Evolutionary conservation across 2,329 filamentous ascomycete species (phyloP).

Genomic region (Biscogniauxia sp.): DNA sequence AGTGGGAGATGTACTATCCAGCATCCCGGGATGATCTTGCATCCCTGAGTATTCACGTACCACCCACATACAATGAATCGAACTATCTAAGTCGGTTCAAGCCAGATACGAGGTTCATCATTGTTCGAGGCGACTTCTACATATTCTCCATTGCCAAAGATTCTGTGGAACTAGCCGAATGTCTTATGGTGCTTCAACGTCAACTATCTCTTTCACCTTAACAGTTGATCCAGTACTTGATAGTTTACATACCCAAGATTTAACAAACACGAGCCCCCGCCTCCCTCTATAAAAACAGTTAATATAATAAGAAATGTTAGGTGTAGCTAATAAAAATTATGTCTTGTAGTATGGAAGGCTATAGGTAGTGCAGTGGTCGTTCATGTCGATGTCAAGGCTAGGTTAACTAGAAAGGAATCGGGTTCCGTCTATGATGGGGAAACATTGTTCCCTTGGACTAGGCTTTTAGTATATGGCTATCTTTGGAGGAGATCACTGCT

Average conservation of each 20-base stretch:
- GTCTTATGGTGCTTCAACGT: constrained; percentile 7
- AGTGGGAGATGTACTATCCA: constrained; percentile 15
- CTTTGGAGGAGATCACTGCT: neutral
- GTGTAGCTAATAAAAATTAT: neutral
- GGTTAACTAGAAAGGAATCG: constrained; percentile 30
- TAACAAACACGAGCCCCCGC: constrained; percentile 31
- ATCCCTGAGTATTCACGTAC: constrained; percentile 4
- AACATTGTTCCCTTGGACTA: constrained; percentile 6
- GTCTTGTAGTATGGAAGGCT: constrained; percentile 36
- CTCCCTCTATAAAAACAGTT: too few relatives aligned
- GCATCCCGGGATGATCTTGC: constrained; percentile 9
- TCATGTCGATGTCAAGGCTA: constrained; percentile 32
- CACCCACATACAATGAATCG: constrained; percentile 11
- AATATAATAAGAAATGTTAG: constrained; percentile 14
- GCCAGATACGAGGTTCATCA: constrained; percentile 16
- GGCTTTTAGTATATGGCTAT: neutral
- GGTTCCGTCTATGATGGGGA: constrained; percentile 39
- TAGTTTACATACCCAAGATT: constrained; percentile 31
- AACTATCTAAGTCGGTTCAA: constrained; percentile 18
- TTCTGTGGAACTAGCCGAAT: constrained; percentile 8
- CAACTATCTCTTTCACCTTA: neutral
- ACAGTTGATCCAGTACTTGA: too few relatives aligned
- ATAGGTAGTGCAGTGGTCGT: constrained; percentile 38
- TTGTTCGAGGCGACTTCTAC: constrained; percentile 24
- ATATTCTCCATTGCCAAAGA: constrained; percentile 21